Base-by-base conservation (phyloP, 768 basidiomycete species). In the Tylopilus felleus region DNA sequence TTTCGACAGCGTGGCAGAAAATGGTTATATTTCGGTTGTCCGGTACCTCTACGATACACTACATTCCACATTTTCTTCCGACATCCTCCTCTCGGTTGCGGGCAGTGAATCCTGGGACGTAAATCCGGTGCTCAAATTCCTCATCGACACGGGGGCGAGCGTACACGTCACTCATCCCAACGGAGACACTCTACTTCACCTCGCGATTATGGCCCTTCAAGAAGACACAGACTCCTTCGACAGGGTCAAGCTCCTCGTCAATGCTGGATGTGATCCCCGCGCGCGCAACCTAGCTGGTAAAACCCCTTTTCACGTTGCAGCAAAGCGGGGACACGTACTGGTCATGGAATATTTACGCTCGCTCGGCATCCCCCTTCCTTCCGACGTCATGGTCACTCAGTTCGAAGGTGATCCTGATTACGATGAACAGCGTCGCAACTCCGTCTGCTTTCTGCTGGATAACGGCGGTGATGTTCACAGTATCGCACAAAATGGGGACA, bases 61-160 rank as follows among this genome's bases (percentile, higher is more conserved):
- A 5, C 1, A 16, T 14, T 16, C 8, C 12, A 14, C 14, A 17
- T 17, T 36, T 4, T 16, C 35, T 17, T 17, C 5, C 35, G 17
- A 36, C 16, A 36, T 53, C 9, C 36, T 55, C 10, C 17, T 46
- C 3, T 40, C 39, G 5, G 31, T 19, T 29, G 19, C 25, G n/a
- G 14, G 22, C 22, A 8, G 14, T 23, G 1, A 0, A n/a, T 27
- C 8, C 9, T 6, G 2, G 17, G 13, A 12, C 9, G 10, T 6
- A 7, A 22, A 6, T 4, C 4, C 19, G 1, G 17, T 50, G 13
- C 31, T 56, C 19, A 52, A 40, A 6, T 48, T 52, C 19, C 25
- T 62, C 27, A 23, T 62, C 17, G 6, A 28, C 12, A 48, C 38
- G 3, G 60, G 56, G 1, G 51, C 42, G 7, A 31, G 61, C 14